Evolutionary conservation across 495 filamentous ascomycete species (phyloP), one percentile per base, ranked within the genome.

Genomic region (Neurospora sp.): DNA sequence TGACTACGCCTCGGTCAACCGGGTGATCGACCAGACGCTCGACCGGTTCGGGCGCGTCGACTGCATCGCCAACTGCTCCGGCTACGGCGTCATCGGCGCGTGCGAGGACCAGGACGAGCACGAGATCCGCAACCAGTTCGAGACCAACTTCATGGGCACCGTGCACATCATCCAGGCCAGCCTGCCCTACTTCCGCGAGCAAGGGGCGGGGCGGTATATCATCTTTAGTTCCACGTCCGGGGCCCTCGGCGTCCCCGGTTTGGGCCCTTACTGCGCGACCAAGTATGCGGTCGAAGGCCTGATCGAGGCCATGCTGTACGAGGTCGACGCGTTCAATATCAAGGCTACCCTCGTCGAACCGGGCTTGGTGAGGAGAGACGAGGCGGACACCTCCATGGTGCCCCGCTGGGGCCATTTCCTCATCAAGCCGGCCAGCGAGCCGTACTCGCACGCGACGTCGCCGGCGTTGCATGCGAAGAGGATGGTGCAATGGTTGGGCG

Each of bases 31-130:
- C 68, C 83, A 82, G 66, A 89, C 90, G 6, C 86, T 97, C 41
- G 83, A 85, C 42, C 88, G 86, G 69, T 98, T 94, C 82, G 94
- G 94, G 0, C 88, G 89, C 71, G 87, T 97, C 68, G 96, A 98
- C 81, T 88, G 96, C 70, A 91, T 99, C 69, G 94, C 89, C 76
- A 99, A 99, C 79, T 97, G 92, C 81, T 91, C 91, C 40, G 92
- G 92, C 41, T 96, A 96, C 83, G 96, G 95, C 69, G 93, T 99
- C 41, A 97, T 98, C 75, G 95, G 93, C 39, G 91, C 95, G 3
- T 97, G 94, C 82, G 96, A 99, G 82, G 96, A 98, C 83, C 96
- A 98, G 82, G 93, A 97, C 82, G 93, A 96, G 77, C 90, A 92
- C 80, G 95, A 98, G 76, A 90, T 99, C 74, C 91, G 93, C 73